These are phyloP conservation scores for Cystobasidiaceae sp. DNA, from an alignment of 1,284 basidiomycete species.

Conservation along the genomic window DNA sequence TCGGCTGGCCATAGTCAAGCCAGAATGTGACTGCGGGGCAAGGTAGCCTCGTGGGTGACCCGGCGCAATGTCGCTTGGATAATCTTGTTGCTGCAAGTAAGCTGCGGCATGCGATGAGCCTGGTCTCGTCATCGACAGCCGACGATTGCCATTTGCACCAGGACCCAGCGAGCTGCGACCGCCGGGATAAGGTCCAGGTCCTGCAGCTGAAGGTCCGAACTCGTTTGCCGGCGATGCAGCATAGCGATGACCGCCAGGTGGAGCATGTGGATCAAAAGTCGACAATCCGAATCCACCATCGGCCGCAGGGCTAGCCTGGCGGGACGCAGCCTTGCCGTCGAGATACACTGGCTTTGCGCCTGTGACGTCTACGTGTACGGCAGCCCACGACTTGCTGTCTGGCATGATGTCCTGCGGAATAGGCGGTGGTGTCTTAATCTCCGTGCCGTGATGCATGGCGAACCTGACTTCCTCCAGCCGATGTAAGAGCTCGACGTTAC, in stretches of 20 bases:
- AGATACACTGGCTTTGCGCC: conserved; percentile 28
- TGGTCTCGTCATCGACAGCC: background rate
- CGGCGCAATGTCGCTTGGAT: too few species aligned
- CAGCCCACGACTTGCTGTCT: conserved; percentile 18
- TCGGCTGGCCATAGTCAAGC: background rate
- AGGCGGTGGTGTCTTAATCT: conserved; percentile 11
- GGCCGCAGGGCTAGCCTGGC: background rate
- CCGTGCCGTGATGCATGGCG: conserved; percentile 2
- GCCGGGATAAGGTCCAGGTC: too few species aligned
- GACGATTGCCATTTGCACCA: conserved; percentile 8
- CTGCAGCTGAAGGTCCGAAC: too few species aligned
- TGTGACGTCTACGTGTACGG: conserved; percentile 20
- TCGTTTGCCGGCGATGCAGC: too few species aligned
- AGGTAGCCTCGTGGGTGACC: background rate
- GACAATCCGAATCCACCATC: background rate
- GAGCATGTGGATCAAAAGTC: too few species aligned
- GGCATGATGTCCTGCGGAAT: conserved; percentile 27
- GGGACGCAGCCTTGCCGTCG: background rate
- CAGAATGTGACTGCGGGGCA: too few species aligned
- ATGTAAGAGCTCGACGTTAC: conserved; percentile 14
- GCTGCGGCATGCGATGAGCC: conserved; percentile 21
- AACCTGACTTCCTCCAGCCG: conserved; percentile 23
- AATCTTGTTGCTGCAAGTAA: too few species aligned
- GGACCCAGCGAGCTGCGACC: too few species aligned
- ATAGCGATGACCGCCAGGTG: background rate